phyloP scores from a whole-genome alignment of 345 rosid genomes.

The Citrus australasica region DNA sequence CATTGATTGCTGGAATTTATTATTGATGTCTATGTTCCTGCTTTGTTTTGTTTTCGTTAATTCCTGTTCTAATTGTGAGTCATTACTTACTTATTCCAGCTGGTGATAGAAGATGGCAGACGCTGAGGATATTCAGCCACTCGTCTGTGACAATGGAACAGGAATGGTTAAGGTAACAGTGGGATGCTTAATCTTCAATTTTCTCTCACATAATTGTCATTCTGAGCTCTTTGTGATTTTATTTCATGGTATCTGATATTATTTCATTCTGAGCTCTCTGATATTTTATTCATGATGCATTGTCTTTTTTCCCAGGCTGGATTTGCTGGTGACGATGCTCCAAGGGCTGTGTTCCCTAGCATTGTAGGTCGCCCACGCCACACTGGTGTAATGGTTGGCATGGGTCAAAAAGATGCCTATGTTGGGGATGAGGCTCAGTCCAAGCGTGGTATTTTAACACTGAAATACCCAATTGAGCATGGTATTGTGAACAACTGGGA shows the following conservation, averaged over 20 bases:
- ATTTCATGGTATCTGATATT: neutral
- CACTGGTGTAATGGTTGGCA: slow-evolving; percentile 70
- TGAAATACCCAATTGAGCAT: slow-evolving; percentile 66
- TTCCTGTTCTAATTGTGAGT: neutral
- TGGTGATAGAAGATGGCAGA: slow-evolving; percentile 47
- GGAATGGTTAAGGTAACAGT: slow-evolving; percentile 61
- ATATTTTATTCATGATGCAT: neutral
- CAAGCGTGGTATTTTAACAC: slow-evolving; percentile 64
- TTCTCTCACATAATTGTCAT: neutral
- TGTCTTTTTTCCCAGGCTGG: slow-evolving; percentile 40
- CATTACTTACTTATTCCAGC: slow-evolving; percentile 18
- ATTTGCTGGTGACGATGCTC: slow-evolving; percentile 75
- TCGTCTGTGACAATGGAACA: slow-evolving; percentile 62
- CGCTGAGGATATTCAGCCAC: slow-evolving; percentile 63
- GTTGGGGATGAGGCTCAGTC: slow-evolving; percentile 77
- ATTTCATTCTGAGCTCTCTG: too few species aligned
- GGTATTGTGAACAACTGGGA: slow-evolving; percentile 71
- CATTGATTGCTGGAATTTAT: neutral
- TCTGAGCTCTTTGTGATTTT: neutral
- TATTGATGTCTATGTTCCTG: neutral
- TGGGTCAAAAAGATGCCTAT: slow-evolving; percentile 64
- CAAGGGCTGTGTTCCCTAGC: slow-evolving; percentile 73
- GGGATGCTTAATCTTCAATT: neutral
- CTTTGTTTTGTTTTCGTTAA: neutral
- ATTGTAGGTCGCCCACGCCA: slow-evolving; percentile 66